These are phyloP conservation scores for Neurospora tetraspora DNA, from an alignment of 495 filamentous ascomycete genomes.

Conservation along the genomic window DNA sequence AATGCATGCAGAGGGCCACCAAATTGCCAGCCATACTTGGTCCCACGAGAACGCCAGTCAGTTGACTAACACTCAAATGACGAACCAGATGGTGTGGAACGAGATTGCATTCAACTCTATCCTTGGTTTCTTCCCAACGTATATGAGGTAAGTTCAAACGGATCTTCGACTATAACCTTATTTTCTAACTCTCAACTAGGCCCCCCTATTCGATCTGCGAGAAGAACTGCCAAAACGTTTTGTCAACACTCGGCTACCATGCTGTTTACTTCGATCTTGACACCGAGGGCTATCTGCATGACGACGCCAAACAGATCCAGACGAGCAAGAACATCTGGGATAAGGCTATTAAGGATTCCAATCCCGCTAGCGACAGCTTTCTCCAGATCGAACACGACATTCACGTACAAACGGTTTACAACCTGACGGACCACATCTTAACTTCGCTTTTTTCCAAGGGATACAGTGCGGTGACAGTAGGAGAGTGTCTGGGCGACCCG, in stretches of 20 bases:
- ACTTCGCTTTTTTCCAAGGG: constrained; percentile 45
- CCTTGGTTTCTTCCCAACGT: constrained; percentile 71
- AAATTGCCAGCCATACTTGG: constrained; percentile 80
- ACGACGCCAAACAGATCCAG: constrained; percentile 49
- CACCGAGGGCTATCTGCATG: constrained; percentile 67
- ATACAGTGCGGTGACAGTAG: constrained; percentile 59
- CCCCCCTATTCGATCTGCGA: constrained; percentile 71
- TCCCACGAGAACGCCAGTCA: constrained; percentile 63
- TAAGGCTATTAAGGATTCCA: constrained; percentile 39
- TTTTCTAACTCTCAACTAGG: constrained; percentile 11
- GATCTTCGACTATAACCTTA: background rate
- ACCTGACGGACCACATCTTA: constrained; percentile 67
- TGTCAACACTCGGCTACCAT: constrained; percentile 66
- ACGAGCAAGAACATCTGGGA: constrained; percentile 65
- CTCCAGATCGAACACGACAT: constrained; percentile 74
- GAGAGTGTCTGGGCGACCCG: constrained; percentile 64
- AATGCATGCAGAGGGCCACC: constrained; percentile 70
- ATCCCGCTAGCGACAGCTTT: constrained; percentile 40
- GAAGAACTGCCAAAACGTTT: constrained; percentile 46
- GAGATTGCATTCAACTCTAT: constrained; percentile 74
- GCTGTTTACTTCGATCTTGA: constrained; percentile 67
- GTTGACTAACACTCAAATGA: constrained; percentile 44
- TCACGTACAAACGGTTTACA: constrained; percentile 64
- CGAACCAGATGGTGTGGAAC: constrained; percentile 63
- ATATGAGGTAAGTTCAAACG: constrained; percentile 48